Evolutionary conservation across 345 rosid genomes (phyloP).

Genomic region (Eucalyptus melliodora): DNA sequence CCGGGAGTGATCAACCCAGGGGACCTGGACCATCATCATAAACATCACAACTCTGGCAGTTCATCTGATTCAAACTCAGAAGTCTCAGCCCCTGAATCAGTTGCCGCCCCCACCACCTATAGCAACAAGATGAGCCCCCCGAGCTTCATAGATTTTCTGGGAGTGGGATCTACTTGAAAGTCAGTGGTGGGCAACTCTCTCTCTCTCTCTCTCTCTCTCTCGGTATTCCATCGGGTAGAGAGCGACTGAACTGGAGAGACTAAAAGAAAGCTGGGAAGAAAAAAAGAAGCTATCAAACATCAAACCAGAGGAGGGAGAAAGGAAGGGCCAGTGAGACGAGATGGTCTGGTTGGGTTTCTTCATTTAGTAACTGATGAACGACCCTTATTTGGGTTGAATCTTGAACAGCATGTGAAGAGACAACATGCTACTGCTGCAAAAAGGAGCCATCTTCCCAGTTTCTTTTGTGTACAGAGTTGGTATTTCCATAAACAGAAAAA

Average conservation of each 20-base stretch:
- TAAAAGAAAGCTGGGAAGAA: background rate
- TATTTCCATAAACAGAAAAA: background rate
- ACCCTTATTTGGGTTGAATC: background rate
- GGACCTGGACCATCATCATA: background rate
- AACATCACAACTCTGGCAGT: background rate
- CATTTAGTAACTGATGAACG: background rate
- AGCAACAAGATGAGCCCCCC: background rate
- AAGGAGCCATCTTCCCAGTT: background rate
- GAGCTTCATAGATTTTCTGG: constrained; percentile 1
- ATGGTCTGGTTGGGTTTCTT: background rate
- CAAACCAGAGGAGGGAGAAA: background rate
- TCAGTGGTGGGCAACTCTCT: background rate
- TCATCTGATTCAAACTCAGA: background rate
- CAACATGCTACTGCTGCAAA: background rate
- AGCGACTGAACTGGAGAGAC: background rate
- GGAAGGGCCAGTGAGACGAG: background rate
- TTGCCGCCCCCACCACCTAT: background rate
- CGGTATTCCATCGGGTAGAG: background rate
- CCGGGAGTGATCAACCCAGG: background rate
- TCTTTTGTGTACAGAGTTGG: background rate
- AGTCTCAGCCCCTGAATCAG: background rate
- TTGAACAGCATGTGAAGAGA: background rate
- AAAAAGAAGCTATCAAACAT: background rate
- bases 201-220: background rate
- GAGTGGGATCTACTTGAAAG: background rate